Evolutionary conservation across 1,139 yeast species (phyloP).

Genomic region (Scheffersomyces titani): DNA sequence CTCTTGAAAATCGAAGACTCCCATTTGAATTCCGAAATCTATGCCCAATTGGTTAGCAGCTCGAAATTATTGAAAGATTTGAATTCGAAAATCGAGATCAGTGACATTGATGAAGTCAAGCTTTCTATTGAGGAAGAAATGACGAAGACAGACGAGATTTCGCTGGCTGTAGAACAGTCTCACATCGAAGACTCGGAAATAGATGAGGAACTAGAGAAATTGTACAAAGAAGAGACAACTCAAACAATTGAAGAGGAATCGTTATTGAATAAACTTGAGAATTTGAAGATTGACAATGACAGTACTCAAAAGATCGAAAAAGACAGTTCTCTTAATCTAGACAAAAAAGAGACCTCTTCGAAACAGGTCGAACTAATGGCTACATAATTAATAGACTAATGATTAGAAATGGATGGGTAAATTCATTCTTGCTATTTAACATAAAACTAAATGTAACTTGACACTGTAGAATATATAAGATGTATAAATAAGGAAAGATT

Average conservation of each 20-base stretch:
- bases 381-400: background rate
- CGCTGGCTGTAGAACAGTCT: conserved; percentile 28
- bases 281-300: background rate
- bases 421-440: background rate
- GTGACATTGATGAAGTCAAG: conserved; percentile 35
- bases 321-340: background rate
- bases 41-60: conserved; percentile 38
- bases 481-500: background rate
- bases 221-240: background rate
- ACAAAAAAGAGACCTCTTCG: background rate
- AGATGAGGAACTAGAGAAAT: conserved; percentile 31
- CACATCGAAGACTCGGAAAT: conserved; percentile 26
- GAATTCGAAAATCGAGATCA: conserved; percentile 31
- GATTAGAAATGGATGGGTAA: background rate
- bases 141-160: conserved; percentile 21
- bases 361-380: background rate
- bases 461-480: background rate
- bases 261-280: background rate
- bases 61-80: conserved; percentile 32
- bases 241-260: background rate
- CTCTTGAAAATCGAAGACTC: conserved; percentile 51
- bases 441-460: background rate
- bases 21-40: conserved; percentile 38
- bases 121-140: conserved; percentile 45
- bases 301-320: background rate